A percentile compares a stretch with the other conserved stretches of the same genome.
Conservation (phyloP, 2,329 filamentous ascomycete species). For the Leptographium wingfieldii region DNA sequence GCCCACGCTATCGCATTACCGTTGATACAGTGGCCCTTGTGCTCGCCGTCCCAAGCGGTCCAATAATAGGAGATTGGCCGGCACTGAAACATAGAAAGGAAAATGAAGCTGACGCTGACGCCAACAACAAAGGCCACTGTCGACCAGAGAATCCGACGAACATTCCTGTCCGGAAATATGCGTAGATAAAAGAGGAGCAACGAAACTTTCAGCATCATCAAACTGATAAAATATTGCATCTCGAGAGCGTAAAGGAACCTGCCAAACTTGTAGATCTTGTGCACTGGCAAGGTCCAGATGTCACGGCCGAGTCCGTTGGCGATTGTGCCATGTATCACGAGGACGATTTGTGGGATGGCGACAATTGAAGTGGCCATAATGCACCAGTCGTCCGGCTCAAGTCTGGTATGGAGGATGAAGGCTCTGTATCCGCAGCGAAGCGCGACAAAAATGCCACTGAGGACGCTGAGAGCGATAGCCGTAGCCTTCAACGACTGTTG, state of each 20-base stretch:
- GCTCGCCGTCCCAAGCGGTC: conserved; percentile 36
- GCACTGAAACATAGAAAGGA: conserved; percentile 36
- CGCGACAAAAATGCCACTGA: conserved; percentile 23
- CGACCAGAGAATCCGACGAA: conserved; percentile 27
- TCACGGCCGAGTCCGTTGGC: conserved; percentile 34
- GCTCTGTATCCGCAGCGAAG: conserved; percentile 24
- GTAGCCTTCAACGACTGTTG: conserved; percentile 19
- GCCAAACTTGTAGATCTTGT: conserved; percentile 30
- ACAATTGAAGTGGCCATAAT: conserved; percentile 17
- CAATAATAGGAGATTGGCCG: conserved; percentile 38
- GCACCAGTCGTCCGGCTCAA: conserved; percentile 24
- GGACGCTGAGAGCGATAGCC: conserved; percentile 17
- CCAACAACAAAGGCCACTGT: conserved; percentile 26
- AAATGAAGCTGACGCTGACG: conserved; percentile 27
- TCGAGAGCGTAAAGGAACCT: conserved; percentile 27
- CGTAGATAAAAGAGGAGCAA: conserved; percentile 42
- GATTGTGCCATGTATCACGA: conserved; percentile 17
- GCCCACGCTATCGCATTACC: conserved; percentile 36
- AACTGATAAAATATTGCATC: conserved; percentile 31
- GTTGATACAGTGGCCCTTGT: conserved; percentile 33
- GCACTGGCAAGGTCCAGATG: conserved; percentile 32
- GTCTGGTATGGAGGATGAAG: conserved; percentile 17
- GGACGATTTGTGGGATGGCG: conserved; percentile 16
- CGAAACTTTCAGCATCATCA: conserved; percentile 35
- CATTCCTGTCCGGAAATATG: conserved; percentile 31